These are phyloP conservation scores for Populus hybrid DNA, from an alignment of 441 rosid genomes.

Conservation along the genomic window DNA sequence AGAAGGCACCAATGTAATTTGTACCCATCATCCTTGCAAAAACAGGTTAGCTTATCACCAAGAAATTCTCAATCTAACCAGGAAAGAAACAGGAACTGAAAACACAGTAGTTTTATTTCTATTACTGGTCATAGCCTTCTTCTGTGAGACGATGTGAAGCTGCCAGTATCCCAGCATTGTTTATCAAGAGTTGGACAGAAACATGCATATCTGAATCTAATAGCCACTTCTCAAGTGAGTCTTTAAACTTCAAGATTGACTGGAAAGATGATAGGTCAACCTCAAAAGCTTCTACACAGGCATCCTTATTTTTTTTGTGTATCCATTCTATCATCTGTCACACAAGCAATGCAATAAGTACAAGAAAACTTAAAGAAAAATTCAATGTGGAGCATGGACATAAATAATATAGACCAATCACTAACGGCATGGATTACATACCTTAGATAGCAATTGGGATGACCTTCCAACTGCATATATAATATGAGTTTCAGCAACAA, in stretches of 20 bases:
- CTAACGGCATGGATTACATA: conserved; percentile 20
- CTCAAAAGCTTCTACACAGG: conserved; percentile 59
- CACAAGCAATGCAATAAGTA: not conserved
- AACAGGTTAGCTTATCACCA: conserved; percentile 13
- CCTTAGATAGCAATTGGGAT: conserved; percentile 51
- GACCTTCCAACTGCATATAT: conserved; percentile 74
- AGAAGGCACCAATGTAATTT: conserved; percentile 76
- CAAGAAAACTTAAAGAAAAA: conserved; percentile 10
- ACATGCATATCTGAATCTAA: conserved; percentile 62
- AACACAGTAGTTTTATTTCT: not conserved
- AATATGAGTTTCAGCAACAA: conserved; percentile 25
- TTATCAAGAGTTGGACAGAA: conserved; percentile 79
- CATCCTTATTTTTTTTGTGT: conserved; percentile 41
- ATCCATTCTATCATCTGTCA: conserved; percentile 59
- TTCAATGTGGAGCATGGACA: not conserved
- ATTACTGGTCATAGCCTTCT: conserved; percentile 83
- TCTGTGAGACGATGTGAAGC: conserved; percentile 53
- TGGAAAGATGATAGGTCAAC: conserved; percentile 75
- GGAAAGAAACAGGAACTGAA: not conserved
- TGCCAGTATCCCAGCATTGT: conserved; percentile 92
- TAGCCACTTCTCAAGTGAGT: conserved; percentile 74
- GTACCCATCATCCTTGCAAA: conserved; percentile 78
- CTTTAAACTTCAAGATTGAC: conserved; percentile 59
- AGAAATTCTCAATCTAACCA: not conserved
- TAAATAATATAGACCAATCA: not conserved